Evolutionary conservation across 1,284 basidiomycete species (phyloP).

Genomic region (Moesziomyces sp.): DNA sequence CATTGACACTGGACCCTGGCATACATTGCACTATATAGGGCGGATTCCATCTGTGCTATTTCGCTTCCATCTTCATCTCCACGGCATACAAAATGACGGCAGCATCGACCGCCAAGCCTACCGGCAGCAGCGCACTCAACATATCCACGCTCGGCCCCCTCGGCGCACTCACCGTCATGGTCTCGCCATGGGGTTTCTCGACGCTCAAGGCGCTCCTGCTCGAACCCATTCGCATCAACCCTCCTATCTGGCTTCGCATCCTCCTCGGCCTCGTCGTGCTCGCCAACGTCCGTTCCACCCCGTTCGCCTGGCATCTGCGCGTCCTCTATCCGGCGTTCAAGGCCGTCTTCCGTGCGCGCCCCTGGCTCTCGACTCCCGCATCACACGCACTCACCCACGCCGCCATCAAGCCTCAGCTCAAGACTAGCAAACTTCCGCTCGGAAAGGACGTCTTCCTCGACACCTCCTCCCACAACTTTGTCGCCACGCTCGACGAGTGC

Average conservation of each 20-base stretch:
- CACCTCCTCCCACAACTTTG: conserved; percentile 18
- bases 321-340: conserved; percentile 40
- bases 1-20: too few relatives aligned
- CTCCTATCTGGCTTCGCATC: conserved; percentile 42
- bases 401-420: conserved; percentile 28
- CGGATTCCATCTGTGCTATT: too few relatives aligned
- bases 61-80: too few relatives aligned
- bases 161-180: conserved; percentile 16
- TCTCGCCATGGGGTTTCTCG: conserved; percentile 23
- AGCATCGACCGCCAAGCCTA: neutral
- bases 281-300: conserved; percentile 45
- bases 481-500: conserved; percentile 49
- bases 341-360: conserved; percentile 15
- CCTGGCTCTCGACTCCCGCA: conserved; percentile 7
- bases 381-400: conserved; percentile 2
- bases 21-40: too few relatives aligned
- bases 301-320: conserved; percentile 48
- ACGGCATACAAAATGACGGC: too few relatives aligned
- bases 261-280: conserved; percentile 35
- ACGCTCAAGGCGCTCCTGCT: conserved; percentile 14
- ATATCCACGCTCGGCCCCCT: conserved; percentile 8
- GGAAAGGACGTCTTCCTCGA: conserved; percentile 52
- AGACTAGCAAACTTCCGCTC: conserved; percentile 36
- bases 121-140: conserved; percentile 7
- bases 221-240: conserved; percentile 33